Base-by-base conservation (phyloP, 306 rosid genomes). In the Prunus campanulata region DNA sequence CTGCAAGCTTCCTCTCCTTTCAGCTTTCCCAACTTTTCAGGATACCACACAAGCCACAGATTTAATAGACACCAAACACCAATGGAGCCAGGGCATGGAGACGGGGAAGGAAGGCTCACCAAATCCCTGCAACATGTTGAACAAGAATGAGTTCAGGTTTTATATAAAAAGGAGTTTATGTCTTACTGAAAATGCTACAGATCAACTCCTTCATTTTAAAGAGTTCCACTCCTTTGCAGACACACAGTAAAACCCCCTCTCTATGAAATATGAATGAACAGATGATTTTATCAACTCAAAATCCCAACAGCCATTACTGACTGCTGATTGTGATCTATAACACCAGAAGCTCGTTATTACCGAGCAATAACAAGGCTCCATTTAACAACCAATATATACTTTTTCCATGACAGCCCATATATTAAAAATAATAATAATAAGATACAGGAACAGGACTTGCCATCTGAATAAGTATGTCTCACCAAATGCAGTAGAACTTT, bases 101-200 rank as follows among this genome's bases (percentile, higher is more conserved):
- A 14, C 1, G 27, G 67, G 2, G 56, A 8, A 5, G 42, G 42
- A 35, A 35, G 39, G 68, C 65, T 29, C 49, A 24, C 42, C 22
- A 24, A 72, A 42, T 57, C 44, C 77, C 67, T 72, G 55, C 77
- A 57, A 42, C 44, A 15, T 55, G 66, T 57, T 57, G 15, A 27
- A 24, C 20, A 42, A 16, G 11, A 24, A 57, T 57, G 44, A 57
- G 50, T 72, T 72, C 48, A 1, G 5, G 35, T 39, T 59, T 19
- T 20, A 72, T 13, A 52, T 11, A 18, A 32, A 5, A 19, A 27
- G 11, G 5, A 29, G 67, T 71, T 29, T 52, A 71, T 32, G 29
- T n/a, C 62, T n/a, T 8, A 11, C 74, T 5, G 48, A 50, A 12
- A 39, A n/a, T 49, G 44, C 25, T 56, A 9, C 5, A 56, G 44